Base-by-base conservation (phyloP, 768 basidiomycete species). In the Lactifluus subvellereus region DNA sequence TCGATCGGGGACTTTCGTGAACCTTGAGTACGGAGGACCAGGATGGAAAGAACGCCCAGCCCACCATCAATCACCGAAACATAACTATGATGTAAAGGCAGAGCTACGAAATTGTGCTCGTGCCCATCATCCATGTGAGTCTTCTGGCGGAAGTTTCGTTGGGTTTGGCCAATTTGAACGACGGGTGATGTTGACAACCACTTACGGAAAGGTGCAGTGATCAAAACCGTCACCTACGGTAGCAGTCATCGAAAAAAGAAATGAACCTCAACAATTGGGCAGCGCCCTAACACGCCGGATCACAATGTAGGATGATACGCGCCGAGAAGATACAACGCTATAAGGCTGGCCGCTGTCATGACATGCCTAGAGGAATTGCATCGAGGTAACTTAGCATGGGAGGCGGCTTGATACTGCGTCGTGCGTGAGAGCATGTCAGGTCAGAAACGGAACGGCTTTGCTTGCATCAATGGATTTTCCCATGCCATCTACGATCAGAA, bases 81-180 rank as follows among this genome's bases (percentile, higher is more conserved):
- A 49, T 60, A 60, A 59, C 8, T n/a, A 50, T 59, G 62, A 64
- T 64, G 62, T 54, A 54, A 59, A 42, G 16, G 22, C 47, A 42
- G 32, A 33, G 40, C 59, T 48, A 48, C 47, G 47, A 48, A 48
- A 48, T 48, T 48, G 47, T 13, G 47, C 47, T 10, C 10, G 47
- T 48, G 47, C 22, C 47, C 47, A 48, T 48, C 47, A 48, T 48
- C 47, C 47, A 48, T 27, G 10, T 27, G 47, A 48, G 47, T 35
- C 55, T 35, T 27, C 30, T 6, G 16, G n/a, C 38, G 40, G 37
- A 27, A 50, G 20, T 43, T 57, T 32, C 18, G 27, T 38, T 35
- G 43, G 11, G 11, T 38, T 42, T 42, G 45, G 16, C 49, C 49
- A 6, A 27, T 27, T 30, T 14, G 22, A 62, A 27, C 11, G 49